Evolutionary conservation across 345 rosid species (phyloP).

Genomic region (Mangifera indica): DNA sequence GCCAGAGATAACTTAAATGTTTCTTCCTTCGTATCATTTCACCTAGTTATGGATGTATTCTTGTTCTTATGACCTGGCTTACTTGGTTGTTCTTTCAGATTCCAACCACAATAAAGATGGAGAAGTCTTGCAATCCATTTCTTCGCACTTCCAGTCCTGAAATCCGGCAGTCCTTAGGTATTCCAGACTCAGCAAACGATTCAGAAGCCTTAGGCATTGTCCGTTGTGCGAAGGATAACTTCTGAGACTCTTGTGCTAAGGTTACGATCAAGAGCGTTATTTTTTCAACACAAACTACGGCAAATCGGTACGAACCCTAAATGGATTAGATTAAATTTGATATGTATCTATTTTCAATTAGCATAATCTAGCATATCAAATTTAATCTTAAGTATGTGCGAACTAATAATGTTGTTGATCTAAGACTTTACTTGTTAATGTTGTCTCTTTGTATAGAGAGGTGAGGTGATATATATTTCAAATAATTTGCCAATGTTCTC

Average conservation of each 20-base stretch:
- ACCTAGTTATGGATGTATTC: background rate
- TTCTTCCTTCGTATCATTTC: too few species aligned
- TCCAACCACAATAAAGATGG: conserved; percentile 73
- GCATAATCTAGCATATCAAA: background rate
- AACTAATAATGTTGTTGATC: background rate
- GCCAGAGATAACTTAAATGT: too few species aligned
- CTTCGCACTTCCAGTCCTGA: conserved; percentile 69
- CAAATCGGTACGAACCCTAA: background rate
- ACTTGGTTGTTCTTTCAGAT: conserved; percentile 38
- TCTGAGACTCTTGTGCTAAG: conserved; percentile 28
- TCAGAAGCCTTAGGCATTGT: conserved; percentile 69
- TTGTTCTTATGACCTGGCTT: background rate
- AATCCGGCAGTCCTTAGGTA: conserved; percentile 57
- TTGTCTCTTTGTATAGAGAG: conserved; percentile 34
- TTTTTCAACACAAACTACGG: background rate
- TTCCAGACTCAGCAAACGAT: conserved; percentile 62
- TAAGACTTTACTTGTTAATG: too few species aligned
- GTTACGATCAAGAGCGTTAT: background rate
- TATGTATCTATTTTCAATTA: too few species aligned
- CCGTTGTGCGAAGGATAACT: conserved; percentile 74
- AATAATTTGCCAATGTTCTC: conserved; percentile 10
- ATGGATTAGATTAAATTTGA: background rate
- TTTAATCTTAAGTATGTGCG: background rate
- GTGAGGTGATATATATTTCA: conserved; percentile 15
- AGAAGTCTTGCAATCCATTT: conserved; percentile 91